These are phyloP conservation scores for Oryza rufipogon DNA, from an alignment of 176 grass and related monocot genomes.

Conservation along the genomic window DNA sequence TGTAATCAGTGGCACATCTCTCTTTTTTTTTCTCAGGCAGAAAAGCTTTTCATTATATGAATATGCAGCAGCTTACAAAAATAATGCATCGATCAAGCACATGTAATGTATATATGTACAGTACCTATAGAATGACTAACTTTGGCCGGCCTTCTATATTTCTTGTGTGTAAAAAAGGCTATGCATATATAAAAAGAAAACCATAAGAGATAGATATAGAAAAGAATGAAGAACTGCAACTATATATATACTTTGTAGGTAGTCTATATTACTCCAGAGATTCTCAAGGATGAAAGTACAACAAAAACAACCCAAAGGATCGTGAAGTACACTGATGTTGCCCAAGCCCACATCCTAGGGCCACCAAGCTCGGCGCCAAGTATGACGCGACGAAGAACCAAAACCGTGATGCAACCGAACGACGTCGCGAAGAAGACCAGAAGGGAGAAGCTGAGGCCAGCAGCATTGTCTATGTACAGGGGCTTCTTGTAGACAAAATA, in stretches of 20 bases:
- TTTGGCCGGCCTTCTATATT: background rate
- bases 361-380: constrained; percentile 86
- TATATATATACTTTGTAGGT: background rate
- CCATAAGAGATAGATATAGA: background rate
- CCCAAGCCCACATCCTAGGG: constrained; percentile 81
- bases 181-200: background rate
- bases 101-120: constrained; percentile 14
- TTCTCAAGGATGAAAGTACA: constrained; percentile 68
- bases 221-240: background rate
- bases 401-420: constrained; percentile 66
- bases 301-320: constrained; percentile 84
- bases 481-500: constrained; percentile 70
- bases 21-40: background rate
- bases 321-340: constrained; percentile 74
- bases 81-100: background rate
- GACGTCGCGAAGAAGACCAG: constrained; percentile 86
- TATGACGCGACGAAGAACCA: constrained; percentile 67
- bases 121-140: constrained; percentile 5
- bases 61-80: constrained; percentile 19
- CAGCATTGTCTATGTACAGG: constrained; percentile 74
- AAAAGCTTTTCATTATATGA: background rate
- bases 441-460: constrained; percentile 85
- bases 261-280: constrained; percentile 71
- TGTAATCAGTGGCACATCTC: background rate
- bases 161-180: background rate